Evolutionary conservation across 148 eudicot species (phyloP), one percentile per base, ranked within the genome.

Genomic region (Amaranthus hypochondriacus): DNA sequence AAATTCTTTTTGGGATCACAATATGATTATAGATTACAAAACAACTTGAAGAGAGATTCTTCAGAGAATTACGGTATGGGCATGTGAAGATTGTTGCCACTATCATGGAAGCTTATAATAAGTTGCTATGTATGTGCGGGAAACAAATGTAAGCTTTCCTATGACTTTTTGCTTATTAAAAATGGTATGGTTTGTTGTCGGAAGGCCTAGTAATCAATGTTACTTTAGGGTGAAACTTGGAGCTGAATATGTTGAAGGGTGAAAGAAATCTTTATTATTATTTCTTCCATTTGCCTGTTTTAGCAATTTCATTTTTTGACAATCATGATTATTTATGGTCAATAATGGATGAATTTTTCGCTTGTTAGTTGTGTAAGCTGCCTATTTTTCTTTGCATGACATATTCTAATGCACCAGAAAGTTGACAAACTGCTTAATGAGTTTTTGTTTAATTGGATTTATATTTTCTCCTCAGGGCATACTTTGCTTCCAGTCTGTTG

Each of bases 31-130:
- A 92, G 97, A 92, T 95, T 73, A 89, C 94, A 28, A 87, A 86
- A 52, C 88, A 87, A 82, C 97, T 95, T 46, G 99, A 95, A 81
- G 96, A 90, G 81, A 85, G 92, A 75, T 90, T 96, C 74, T 84
- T 79, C 85, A 95, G 89, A 81, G 99, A 95, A 80, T 66, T 95
- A 82, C 90, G 96, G 7, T 62, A 76, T 75, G 94, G 86, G 46
- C 92, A 90, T 81, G 74, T 85, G 71, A 89, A 84, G 76, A 80
- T 83, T 70, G 80, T 95, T 68, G 79, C 76, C 47, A 62, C 92
- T 70, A 78, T 92, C 62, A 65, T 84, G 48, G 96, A 90, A 62
- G 85, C 85, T 68, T 95, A 90, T 82, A 82, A 74, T 72, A 92
- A 90, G 86, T 79, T 95, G 82, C 86, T 95, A 21, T 80, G 83